phyloP scores from a whole-genome alignment of 495 filamentous ascomycete species.

The Immersiella caudata region DNA sequence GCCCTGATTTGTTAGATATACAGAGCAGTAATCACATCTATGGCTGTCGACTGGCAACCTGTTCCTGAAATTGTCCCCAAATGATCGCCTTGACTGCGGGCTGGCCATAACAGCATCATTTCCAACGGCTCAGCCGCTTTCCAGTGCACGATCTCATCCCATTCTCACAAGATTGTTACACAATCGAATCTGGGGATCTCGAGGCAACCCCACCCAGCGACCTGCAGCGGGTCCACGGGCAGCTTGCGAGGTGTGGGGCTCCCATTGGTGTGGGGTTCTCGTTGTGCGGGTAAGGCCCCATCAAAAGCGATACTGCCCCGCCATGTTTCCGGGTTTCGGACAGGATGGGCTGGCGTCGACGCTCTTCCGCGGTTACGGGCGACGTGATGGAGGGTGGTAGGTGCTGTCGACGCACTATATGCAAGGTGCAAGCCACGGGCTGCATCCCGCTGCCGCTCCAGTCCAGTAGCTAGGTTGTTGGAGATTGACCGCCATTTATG shows the following conservation, averaged over 20 bases:
- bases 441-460: background rate
- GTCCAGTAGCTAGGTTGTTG: background rate
- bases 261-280: slow-evolving; percentile 5
- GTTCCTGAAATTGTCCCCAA: too few species aligned
- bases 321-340: slow-evolving; percentile 1
- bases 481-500: slow-evolving; percentile 18
- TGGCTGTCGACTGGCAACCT: too few species aligned
- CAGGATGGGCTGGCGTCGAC: background rate
- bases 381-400: background rate
- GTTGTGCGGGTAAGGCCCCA: background rate
- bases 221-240: background rate
- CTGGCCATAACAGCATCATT: too few species aligned
- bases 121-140: too few species aligned
- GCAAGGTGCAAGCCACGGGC: background rate
- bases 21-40: background rate
- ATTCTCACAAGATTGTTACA: background rate
- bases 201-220: background rate
- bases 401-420: background rate
- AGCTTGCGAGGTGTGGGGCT: background rate
- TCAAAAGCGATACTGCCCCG: background rate
- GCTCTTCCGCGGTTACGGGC: background rate
- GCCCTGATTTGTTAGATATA: background rate
- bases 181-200: slow-evolving; percentile 1
- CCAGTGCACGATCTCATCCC: background rate
- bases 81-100: too few species aligned